These are phyloP conservation scores for Pichia sp. DNA, from an alignment of 1,139 yeast species.

Conservation along the genomic window DNA sequence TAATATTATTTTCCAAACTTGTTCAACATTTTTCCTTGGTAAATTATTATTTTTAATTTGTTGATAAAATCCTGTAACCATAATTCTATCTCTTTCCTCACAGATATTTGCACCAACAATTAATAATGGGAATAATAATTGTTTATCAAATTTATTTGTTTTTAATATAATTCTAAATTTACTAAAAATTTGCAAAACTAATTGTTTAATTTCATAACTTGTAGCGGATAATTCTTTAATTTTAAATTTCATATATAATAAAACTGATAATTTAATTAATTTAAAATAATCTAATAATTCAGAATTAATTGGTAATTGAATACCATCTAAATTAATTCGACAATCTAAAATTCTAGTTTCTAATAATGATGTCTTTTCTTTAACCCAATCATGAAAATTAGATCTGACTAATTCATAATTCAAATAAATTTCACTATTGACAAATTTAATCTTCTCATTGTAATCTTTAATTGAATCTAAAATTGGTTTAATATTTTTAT, in stretches of 20 bases:
- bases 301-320: background rate
- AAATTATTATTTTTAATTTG: conserved; percentile 8
- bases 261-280: conserved; percentile 18
- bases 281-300: conserved; percentile 16
- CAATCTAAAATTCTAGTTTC: conserved; percentile 13
- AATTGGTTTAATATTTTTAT: conserved; percentile 8
- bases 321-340: conserved; percentile 1
- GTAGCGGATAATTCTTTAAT: conserved; percentile 20
- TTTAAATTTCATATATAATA: conserved; percentile 21
- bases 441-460: conserved; percentile 12
- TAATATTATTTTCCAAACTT: conserved; percentile 19
- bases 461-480: conserved; percentile 6
- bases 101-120: conserved; percentile 24
- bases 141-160: conserved; percentile 11
- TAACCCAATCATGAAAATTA: conserved; percentile 23
- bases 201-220: conserved; percentile 19
- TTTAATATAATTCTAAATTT: conserved; percentile 13
- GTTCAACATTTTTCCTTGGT: conserved; percentile 10
- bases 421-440: conserved; percentile 14
- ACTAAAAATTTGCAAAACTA: conserved; percentile 19
- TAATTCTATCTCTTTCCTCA: conserved; percentile 21
- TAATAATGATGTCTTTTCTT: conserved; percentile 12
- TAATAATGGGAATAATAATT: conserved; percentile 19
- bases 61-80: conserved; percentile 16
- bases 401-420: conserved; percentile 17